phyloP scores from a whole-genome alignment of 23 red algal species.

The Gracilaria gracilis region DNA sequence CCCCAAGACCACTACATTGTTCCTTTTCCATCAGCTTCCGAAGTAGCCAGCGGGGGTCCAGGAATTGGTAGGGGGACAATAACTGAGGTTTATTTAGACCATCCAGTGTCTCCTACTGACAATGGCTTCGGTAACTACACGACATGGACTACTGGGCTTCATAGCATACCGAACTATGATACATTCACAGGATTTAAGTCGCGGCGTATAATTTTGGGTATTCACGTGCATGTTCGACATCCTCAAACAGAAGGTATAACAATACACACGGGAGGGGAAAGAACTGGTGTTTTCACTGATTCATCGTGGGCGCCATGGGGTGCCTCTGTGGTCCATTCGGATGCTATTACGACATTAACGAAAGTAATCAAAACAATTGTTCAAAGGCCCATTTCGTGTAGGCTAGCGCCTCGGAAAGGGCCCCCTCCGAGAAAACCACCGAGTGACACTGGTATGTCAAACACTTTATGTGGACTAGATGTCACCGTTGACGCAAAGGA shows the following conservation, averaged over 20 bases:
- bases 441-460: conserved; percentile 61
- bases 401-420: conserved; percentile 40
- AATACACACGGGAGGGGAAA: conserved; percentile 19
- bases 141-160: conserved; percentile 61
- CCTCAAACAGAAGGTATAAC: conserved; percentile 23
- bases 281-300: conserved; percentile 43
- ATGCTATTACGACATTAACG: conserved; percentile 76
- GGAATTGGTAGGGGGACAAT: conserved; percentile 52
- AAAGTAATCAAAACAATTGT: conserved; percentile 68
- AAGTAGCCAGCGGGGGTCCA: conserved; percentile 58
- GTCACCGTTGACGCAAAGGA: conserved; percentile 58
- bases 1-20: conserved; percentile 74
- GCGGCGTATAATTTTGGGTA: conserved; percentile 40
- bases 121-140: conserved; percentile 70
- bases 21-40: conserved; percentile 59
- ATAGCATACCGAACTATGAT: conserved; percentile 58
- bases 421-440: conserved; percentile 39
- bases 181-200: conserved; percentile 59
- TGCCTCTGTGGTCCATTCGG: conserved; percentile 73
- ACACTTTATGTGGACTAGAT: conserved; percentile 49
- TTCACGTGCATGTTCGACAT: conserved; percentile 65
- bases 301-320: conserved; percentile 24
- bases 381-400: conserved; percentile 49
- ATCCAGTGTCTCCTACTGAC: conserved; percentile 26
- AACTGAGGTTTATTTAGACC: conserved; percentile 24